These are phyloP conservation scores for Hypoxylon sp. DNA, from an alignment of 2,329 filamentous ascomycete species.

Conservation along the genomic window DNA sequence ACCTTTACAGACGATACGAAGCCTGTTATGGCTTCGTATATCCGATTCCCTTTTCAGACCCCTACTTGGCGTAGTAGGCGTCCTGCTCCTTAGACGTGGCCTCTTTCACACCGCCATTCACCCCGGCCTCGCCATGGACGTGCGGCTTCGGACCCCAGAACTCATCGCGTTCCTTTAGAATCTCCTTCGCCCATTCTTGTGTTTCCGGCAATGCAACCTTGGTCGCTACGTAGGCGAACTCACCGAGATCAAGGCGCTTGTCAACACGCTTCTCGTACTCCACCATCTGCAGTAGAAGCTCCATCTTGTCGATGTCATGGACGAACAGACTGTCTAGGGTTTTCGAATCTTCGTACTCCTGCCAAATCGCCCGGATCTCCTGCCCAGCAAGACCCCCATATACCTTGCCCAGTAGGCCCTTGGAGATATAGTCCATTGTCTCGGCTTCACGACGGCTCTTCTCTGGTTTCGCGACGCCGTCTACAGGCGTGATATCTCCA, in stretches of 20 bases:
- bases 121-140: constrained; percentile 63
- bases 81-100: constrained; percentile 61
- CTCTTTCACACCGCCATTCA: constrained; percentile 57
- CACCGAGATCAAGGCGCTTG: constrained; percentile 80
- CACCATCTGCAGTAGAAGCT: constrained; percentile 93
- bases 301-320: constrained; percentile 97
- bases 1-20: background rate
- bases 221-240: constrained; percentile 85
- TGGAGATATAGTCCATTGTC: constrained; percentile 93
- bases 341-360: constrained; percentile 92
- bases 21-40: constrained; percentile 15
- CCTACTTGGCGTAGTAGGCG: constrained; percentile 62
- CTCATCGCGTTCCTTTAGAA: constrained; percentile 80
- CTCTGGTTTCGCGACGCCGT: constrained; percentile 86
- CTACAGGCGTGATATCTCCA: constrained; percentile 95
- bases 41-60: constrained; percentile 11
- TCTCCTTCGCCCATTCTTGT: constrained; percentile 81
- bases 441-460: constrained; percentile 89
- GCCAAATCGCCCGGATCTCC: constrained; percentile 86
- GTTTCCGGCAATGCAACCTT: constrained; percentile 83
- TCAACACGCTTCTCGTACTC: constrained; percentile 88
- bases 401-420: constrained; percentile 79
- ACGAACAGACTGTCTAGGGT: constrained; percentile 91
- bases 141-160: constrained; percentile 75
- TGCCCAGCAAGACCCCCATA: constrained; percentile 77